phyloP scores from a whole-genome alignment of 1,284 basidiomycete species.

The Apiotrichum brassicae region DNA sequence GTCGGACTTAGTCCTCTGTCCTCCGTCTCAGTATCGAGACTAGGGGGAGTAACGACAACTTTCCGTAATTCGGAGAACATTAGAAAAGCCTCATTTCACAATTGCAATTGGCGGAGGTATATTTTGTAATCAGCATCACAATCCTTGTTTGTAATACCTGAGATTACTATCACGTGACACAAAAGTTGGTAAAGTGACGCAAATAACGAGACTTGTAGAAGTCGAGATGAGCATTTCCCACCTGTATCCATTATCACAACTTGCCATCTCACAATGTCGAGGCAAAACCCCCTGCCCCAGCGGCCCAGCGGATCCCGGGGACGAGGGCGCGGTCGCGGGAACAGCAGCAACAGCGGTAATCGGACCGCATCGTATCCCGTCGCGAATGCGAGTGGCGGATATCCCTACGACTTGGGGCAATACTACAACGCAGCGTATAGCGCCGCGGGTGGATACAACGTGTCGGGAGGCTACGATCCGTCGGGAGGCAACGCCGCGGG shows the following conservation, averaged over 20 bases:
- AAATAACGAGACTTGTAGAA: too few relatives aligned
- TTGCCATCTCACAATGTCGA: background rate
- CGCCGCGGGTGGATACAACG: background rate
- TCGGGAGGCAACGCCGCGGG: background rate
- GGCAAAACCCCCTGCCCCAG: constrained; percentile 1
- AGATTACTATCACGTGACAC: background rate
- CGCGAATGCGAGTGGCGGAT: background rate
- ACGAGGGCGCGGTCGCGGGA: background rate
- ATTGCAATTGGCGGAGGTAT: too few relatives aligned
- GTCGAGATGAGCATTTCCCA: background rate
- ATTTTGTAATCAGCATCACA: too few relatives aligned
- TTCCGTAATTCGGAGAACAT: too few relatives aligned
- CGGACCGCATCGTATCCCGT: too few relatives aligned
- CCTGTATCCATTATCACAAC: background rate
- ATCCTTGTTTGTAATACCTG: too few relatives aligned
- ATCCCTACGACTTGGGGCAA: background rate
- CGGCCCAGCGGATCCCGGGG: background rate
- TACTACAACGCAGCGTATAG: too few relatives aligned
- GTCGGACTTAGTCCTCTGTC: too few relatives aligned
- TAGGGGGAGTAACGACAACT: too few relatives aligned
- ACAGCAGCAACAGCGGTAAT: too few relatives aligned
- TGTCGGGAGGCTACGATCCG: background rate
- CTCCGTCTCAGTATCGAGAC: too few relatives aligned
- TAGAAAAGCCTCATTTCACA: too few relatives aligned
- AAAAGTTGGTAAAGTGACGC: background rate